Conservation (phyloP, 495 filamentous ascomycete species). For the Talaromyces liani region DNA sequence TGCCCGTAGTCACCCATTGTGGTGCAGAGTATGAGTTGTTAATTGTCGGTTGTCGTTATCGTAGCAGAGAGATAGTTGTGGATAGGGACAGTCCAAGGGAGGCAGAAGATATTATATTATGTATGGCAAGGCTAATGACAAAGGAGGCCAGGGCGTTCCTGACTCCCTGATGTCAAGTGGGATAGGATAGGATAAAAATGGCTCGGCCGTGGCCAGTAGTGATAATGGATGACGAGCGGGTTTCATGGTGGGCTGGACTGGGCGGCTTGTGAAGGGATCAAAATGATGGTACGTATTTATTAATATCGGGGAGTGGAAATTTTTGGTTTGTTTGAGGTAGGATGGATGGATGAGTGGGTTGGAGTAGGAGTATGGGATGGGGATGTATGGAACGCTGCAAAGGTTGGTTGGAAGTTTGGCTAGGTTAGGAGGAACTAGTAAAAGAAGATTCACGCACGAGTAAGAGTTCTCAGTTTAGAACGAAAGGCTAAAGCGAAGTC, state of each 20-base stretch:
- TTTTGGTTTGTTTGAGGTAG: not conserved
- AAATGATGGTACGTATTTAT: not conserved
- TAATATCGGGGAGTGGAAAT: not conserved
- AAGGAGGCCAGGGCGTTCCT: not conserved
- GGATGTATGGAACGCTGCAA: not conserved
- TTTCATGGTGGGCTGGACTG: slow-evolving; percentile 3
- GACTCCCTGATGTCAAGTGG: not conserved
- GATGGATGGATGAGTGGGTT: not conserved
- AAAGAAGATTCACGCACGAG: not conserved
- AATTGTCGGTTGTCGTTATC: not conserved
- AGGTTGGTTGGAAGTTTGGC: not conserved
- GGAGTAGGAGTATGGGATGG: not conserved
- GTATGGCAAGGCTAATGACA: not conserved
- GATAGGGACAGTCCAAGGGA: not conserved
- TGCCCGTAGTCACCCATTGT: not conserved
- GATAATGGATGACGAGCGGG: slow-evolving; percentile 2
- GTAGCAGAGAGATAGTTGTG: not conserved
- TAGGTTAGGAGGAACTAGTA: not conserved
- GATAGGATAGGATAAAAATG: not conserved
- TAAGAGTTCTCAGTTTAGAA: not conserved
- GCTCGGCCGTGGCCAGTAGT: not conserved
- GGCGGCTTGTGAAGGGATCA: not conserved
- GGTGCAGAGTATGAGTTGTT: not conserved
- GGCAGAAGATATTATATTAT: not conserved
- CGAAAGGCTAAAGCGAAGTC: not conserved